Conservation (phyloP, 2,329 filamentous ascomycete species). For the Cryphonectria carpinicola region DNA sequence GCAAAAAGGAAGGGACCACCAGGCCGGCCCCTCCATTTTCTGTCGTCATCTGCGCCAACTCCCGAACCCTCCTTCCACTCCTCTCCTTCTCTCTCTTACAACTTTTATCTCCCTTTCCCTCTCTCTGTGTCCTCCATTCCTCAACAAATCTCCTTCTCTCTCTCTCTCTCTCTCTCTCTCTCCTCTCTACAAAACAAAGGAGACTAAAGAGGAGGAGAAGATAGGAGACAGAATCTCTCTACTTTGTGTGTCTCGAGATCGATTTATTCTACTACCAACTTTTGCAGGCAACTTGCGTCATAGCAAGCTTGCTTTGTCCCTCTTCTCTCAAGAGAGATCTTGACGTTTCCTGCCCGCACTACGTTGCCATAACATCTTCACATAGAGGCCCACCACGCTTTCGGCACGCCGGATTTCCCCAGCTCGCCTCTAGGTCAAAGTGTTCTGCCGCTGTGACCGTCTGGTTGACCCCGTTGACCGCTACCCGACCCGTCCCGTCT, state of each 20-base stretch:
- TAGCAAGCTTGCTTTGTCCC: background rate
- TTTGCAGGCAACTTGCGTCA: background rate
- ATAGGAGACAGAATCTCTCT: background rate
- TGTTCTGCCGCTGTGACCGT: background rate
- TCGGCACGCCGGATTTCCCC: conserved; percentile 4
- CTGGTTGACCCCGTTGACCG: background rate
- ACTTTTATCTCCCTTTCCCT: background rate
- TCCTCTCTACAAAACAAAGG: background rate
- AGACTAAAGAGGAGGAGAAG: background rate
- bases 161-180: background rate
- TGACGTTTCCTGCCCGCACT: background rate
- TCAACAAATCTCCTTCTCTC: background rate
- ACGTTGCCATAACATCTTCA: background rate
- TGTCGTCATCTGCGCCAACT: conserved; percentile 31
- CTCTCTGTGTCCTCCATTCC: background rate
- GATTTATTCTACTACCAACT: background rate
- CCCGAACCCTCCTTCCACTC: conserved; percentile 13
- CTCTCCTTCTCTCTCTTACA: background rate
- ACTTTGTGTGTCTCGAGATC: background rate
- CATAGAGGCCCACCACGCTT: background rate
- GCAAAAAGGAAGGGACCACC: conserved; percentile 15
- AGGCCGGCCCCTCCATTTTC: conserved; percentile 26
- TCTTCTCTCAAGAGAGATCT: background rate
- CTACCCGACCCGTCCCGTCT: conserved; percentile 16
- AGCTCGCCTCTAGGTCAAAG: background rate